Base-by-base conservation (phyloP, 176 grass and related monocot genomes). In the Oryza meridionalis region DNA sequence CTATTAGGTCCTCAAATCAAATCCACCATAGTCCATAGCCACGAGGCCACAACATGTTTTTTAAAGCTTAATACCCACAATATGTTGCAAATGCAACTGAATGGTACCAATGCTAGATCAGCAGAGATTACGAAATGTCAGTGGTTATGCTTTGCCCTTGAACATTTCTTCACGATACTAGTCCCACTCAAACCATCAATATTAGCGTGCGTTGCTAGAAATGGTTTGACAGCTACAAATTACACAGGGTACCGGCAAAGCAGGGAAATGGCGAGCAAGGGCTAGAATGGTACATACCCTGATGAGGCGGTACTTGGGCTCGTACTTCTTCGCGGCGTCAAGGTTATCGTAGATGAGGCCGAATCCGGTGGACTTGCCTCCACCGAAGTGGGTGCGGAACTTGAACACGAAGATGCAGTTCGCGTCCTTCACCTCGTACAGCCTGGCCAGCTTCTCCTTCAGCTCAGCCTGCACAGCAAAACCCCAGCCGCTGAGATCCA, bases 291-390 rank as follows among this genome's bases (percentile, higher is more conserved):
- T 49, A 66, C 79, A 77, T 93, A 98, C 93, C 93, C 96, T 91
- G 81, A 98, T 95, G 55, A 98, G 93, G 55, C 96, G 88, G 89
- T 98, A 98, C 67, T 98, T 98, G 85, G 96, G 93, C 72, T 98
- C 96, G 43, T 73, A 93, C 83, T 93, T 98, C 87, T 95, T 98
- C 27, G 96, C 96, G 2, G 89, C 83, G 0, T 93, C 96, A 0
- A 98, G 47, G 59, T 82, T 92, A 31, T 98, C 96, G 27, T 98
- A 98, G 86, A 98, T 98, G 51, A 98, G 89, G 3, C 96, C 96
- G 67, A 98, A 98, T 0, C 96, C 93, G 11, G 87, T 95, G 19
- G 93, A 98, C 80, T 98, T 98, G 16, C 96, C 96, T 17, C 96
- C 96, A 81, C 96, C 96, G 79, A 98, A 98, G 64, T 98, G 96